Evolutionary conservation across 345 rosid genomes (phyloP), one percentile per base, ranked within the genome.

Genomic region (Gossypium thurberi): DNA sequence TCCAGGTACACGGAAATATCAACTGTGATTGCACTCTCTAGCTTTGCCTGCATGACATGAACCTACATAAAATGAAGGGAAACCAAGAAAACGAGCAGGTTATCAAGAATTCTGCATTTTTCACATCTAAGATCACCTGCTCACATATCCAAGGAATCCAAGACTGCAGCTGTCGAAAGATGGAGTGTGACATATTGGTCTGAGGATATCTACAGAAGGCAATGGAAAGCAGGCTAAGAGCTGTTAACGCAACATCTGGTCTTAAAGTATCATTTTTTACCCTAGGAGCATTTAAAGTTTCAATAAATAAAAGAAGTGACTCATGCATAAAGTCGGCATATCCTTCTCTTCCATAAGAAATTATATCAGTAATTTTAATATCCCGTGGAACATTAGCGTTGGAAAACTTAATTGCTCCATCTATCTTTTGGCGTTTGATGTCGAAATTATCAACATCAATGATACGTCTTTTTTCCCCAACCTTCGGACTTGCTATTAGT

Each of bases 61-160:
- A 71, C 28, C 43, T 42, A 65, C 68, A 65, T 78, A 71, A 78
- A 71, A 20, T 1, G 7, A 13, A 12, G 51, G 33, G 40, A 60
- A 13, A 37, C 71, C 52, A 37, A 55, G 52, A 59, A 72, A 74
- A 21, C 21, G 15, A 66, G 65, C 42, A 52, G 57, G 14, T 21
- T 25, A 21, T 65, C 15, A 11, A 75, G 23, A 76, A 44, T 77
- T 33, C 48, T 69, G 26, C 37, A 47, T 77, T 33, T 53, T 69
- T 21, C 37, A 47, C 33, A 76, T 52, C 11, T 14, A 47, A 69
- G 13, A 60, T 50, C 80, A 94, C 97, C 95, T 86, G 87, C 72
- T 86, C 88, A 78, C 80, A 80, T 81, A 92, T 85, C 96, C 97
- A 90, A 17, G 91, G 91, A 68, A 90, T 85, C 98, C 97, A 92